These are phyloP conservation scores for Glebionis coronaria DNA, from an alignment of 129 eudicot species.

Conservation along the genomic window DNA sequence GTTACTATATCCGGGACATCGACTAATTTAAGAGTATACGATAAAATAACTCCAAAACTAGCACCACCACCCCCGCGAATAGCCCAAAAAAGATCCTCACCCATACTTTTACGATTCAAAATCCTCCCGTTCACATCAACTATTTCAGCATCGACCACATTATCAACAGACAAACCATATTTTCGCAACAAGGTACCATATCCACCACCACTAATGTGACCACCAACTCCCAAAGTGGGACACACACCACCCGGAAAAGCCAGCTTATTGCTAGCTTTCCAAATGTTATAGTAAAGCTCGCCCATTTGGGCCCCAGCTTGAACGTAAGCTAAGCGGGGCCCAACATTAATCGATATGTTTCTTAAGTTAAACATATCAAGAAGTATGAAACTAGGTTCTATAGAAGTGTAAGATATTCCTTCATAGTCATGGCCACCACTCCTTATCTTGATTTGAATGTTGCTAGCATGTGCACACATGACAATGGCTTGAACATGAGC, in stretches of 20 bases:
- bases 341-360: conserved; percentile 6
- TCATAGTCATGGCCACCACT: conserved; percentile 44
- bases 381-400: conserved; percentile 13
- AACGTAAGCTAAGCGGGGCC: conserved; percentile 29
- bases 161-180: conserved; percentile 24
- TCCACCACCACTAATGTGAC: conserved; percentile 28
- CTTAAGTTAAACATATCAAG: conserved; percentile 35
- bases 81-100: conserved; percentile 37
- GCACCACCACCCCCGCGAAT: conserved; percentile 21
- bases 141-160: conserved; percentile 15
- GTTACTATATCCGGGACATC: conserved; percentile 27
- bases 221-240: conserved; percentile 38
- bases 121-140: conserved; percentile 15
- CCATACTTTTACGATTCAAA: conserved; percentile 23
- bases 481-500: conserved; percentile 15
- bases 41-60: conserved; percentile 20
- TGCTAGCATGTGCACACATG: neutral
- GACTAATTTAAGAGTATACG: conserved; percentile 28
- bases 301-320: conserved; percentile 35
- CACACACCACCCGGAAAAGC: conserved; percentile 41
- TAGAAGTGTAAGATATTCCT: conserved; percentile 35
- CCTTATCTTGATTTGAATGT: conserved; percentile 22
- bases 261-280: conserved; percentile 24
- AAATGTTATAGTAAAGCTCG: conserved; percentile 28
- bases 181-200: conserved; percentile 20